These are phyloP conservation scores for Vachellia collinsii DNA, from an alignment of 306 rosid genomes.

Conservation along the genomic window DNA sequence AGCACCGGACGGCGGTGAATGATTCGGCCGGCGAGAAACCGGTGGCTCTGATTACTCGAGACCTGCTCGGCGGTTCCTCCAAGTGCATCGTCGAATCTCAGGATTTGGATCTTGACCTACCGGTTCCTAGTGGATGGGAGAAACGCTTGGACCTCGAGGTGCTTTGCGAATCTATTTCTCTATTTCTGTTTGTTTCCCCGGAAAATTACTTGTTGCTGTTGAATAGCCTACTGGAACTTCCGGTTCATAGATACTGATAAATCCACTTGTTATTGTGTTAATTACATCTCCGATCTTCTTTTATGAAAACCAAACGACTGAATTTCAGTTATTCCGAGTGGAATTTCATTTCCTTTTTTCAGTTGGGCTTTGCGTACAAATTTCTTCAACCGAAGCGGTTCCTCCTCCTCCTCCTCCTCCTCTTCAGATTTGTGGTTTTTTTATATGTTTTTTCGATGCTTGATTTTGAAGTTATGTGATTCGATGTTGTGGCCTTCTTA, in stretches of 20 bases:
- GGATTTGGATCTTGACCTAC: slow-evolving; percentile 93
- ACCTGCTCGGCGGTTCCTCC: slow-evolving; percentile 79
- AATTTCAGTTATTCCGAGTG: not conserved
- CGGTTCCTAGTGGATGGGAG: slow-evolving; percentile 93
- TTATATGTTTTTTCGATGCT: not conserved
- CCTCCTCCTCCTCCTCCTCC: not conserved
- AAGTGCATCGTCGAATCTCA: slow-evolving; percentile 59
- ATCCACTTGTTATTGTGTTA: not conserved
- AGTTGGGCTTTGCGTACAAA: not conserved
- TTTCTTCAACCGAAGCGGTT: not conserved
- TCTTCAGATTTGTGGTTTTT: not conserved
- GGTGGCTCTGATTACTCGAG: slow-evolving; percentile 77
- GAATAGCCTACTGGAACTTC: not conserved
- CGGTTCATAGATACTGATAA: not conserved
- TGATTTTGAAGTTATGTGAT: slow-evolving; percentile 11
- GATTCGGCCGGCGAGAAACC: slow-evolving; percentile 66
- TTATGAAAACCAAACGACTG: not conserved
- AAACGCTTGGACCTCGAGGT: slow-evolving; percentile 94
- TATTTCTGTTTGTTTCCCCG: slow-evolving; percentile 35
- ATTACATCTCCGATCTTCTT: not conserved
- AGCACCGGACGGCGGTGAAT: slow-evolving; percentile 63
- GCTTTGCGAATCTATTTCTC: slow-evolving; percentile 23
- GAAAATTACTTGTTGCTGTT: slow-evolving; percentile 21
- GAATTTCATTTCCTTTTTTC: not conserved
- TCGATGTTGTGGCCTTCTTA: not conserved